A percentile compares a stretch with the other conserved stretches of the same genome.
Evolutionary conservation across 2,329 filamentous ascomycete genomes (phyloP).

Genomic region (Fusarium sp.): DNA sequence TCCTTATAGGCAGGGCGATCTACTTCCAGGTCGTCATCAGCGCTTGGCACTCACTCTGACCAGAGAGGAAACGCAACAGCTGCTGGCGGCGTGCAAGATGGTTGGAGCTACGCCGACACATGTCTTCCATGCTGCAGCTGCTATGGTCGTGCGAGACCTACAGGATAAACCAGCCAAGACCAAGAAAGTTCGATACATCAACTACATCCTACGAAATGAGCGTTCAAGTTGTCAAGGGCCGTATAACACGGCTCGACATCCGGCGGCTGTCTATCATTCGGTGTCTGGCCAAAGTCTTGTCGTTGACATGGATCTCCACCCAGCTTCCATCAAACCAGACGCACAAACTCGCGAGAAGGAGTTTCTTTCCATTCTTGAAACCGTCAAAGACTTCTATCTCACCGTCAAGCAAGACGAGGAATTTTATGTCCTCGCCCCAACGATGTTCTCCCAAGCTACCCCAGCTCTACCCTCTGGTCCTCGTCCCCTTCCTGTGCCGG

Average conservation of each 20-base stretch:
- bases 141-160: constrained; percentile 43
- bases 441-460: constrained; percentile 32
- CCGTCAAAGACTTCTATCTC: constrained; percentile 44
- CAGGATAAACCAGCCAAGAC: not conserved
- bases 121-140: constrained; percentile 47
- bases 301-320: constrained; percentile 38
- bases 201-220: constrained; percentile 48
- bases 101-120: constrained; percentile 44
- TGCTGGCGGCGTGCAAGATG: constrained; percentile 33
- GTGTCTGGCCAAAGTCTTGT: constrained; percentile 40
- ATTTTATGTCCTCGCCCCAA: constrained; percentile 41
- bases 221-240: constrained; percentile 38
- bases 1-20: constrained; percentile 30
- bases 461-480: constrained; percentile 19
- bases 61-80: constrained; percentile 13
- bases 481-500: constrained; percentile 35
- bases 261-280: constrained; percentile 47
- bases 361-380: constrained; percentile 38
- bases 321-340: fast-evolving
- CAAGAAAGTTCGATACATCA: constrained; percentile 40
- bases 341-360: not conserved
- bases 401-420: constrained; percentile 44
- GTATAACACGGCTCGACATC: constrained; percentile 37
- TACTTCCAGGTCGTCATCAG: constrained; percentile 39
- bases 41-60: constrained; percentile 37